Evolutionary conservation across 1,139 yeast species (phyloP), one percentile per base, ranked within the genome.

Genomic region (Petasospora rhodanensis): DNA sequence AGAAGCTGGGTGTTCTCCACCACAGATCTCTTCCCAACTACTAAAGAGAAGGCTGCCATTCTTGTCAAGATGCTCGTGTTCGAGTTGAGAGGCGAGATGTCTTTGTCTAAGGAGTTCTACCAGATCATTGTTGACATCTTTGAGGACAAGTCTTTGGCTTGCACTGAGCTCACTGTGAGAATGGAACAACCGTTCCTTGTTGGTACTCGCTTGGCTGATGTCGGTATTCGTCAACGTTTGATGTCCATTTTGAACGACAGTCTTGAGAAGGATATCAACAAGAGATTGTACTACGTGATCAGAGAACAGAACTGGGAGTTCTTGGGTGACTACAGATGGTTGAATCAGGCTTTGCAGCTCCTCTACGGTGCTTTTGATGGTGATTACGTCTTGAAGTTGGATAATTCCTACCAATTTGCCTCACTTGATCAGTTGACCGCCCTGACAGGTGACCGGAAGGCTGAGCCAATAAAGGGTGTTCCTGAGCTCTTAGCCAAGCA

Each of bases 221-320:
- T 80, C 7, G 67, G 70, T 3, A 81, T 86, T 26, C 75, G 98
- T 38, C 72, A 76, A 40, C 79, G 78, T 47, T 70, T 93, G 47
- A 84, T 93, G 94, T 61, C 73, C 0, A 83, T 93, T 34, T 64
- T 93, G 54, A 80, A 82, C 55, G 74, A 73, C 34, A 83, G 95
- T 46, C 66, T 93, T 42, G 97, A 93, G 42, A 72, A 68, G 34
- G 91, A 84, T 47, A 71, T 87, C 16, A 73, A 76, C 46, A 87
- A 85, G 55, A 70, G 98, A 41, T 63, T 93, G 26, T 79, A 81
- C 46, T 93, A 91, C 50, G 79, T 91, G 8, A 72, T 93, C 21
- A 70, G 91, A 24, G 96, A 91, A 48, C 98, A 93, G 55, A 91
- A 86, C 52, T 93, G 99, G 99, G 98, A 93, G 55, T 82, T 73